Evolutionary conservation across 2,329 filamentous ascomycete genomes (phyloP).

Genomic region (Corynespora cassiicola): DNA sequence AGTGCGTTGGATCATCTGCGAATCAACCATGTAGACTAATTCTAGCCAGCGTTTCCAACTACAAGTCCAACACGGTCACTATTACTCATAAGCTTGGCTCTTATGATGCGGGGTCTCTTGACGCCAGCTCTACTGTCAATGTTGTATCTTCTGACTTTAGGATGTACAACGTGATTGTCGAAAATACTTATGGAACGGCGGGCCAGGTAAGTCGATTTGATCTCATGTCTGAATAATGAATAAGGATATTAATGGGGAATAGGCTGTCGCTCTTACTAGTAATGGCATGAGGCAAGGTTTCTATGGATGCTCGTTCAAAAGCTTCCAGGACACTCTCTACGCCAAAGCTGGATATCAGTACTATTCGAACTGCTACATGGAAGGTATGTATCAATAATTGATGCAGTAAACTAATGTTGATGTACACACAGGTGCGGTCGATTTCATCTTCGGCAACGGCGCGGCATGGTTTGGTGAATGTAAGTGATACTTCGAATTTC

Average conservation of each 20-base stretch:
- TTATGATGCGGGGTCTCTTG: constrained; percentile 48
- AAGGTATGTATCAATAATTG: too few relatives aligned
- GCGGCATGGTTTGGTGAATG: constrained; percentile 56
- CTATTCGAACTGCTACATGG: constrained; percentile 60
- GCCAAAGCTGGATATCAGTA: constrained; percentile 54
- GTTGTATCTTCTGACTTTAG: constrained; percentile 54
- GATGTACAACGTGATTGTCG: constrained; percentile 66
- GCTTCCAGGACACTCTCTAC: constrained; percentile 58
- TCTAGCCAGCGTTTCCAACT: constrained; percentile 31
- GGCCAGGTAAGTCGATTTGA: too few relatives aligned
- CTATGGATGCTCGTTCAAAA: constrained; percentile 59
- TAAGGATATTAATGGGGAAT: too few relatives aligned
- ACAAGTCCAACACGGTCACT: constrained; percentile 62
- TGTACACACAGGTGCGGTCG: too few relatives aligned
- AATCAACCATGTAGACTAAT: constrained; percentile 1
- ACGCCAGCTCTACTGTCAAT: constrained; percentile 54
- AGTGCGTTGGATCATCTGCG: constrained; percentile 14
- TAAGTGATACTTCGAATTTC: too few relatives aligned
- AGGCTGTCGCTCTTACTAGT: constrained; percentile 57
- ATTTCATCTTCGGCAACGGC: constrained; percentile 61
- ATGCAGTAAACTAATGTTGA: too few relatives aligned
- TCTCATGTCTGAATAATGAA: too few relatives aligned
- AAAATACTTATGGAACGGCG: constrained; percentile 41
- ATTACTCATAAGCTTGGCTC: constrained; percentile 49
- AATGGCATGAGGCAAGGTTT: constrained; percentile 57